Percentiles rank a stretch among this genome's conserved stretches.
phyloP scores from a whole-genome alignment of 2,329 filamentous ascomycete species.

The Calonectria hawksworthii region DNA sequence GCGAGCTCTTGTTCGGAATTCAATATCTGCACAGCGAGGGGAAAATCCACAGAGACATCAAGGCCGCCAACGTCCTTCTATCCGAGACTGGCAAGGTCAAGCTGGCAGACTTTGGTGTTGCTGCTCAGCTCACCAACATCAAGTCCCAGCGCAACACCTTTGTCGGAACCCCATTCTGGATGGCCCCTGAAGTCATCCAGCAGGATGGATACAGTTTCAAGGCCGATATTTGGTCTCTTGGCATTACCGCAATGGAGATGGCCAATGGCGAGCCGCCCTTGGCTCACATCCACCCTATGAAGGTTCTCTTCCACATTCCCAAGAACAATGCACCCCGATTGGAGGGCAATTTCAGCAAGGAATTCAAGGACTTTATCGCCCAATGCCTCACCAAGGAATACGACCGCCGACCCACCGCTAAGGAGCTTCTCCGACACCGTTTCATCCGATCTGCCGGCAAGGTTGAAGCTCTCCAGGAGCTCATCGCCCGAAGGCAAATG shows the following conservation, averaged over 20 bases:
- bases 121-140: conserved; percentile 96
- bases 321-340: conserved; percentile 88
- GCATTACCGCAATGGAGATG: conserved; percentile 92
- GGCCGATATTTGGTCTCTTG: conserved; percentile 93
- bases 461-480: conserved; percentile 87
- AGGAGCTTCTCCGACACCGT: conserved; percentile 87
- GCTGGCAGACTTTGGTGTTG: conserved; percentile 96
- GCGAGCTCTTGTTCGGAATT: conserved; percentile 88
- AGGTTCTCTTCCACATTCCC: conserved; percentile 91
- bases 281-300: conserved; percentile 90
- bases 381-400: conserved; percentile 94
- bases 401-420: conserved; percentile 85
- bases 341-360: conserved; percentile 87
- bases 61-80: conserved; percentile 96
- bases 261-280: conserved; percentile 91
- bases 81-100: conserved; percentile 93
- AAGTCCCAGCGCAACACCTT: conserved; percentile 98
- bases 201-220: conserved; percentile 88
- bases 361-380: conserved; percentile 94
- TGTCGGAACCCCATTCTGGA: conserved; percentile 97
- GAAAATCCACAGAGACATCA: conserved; percentile 97
- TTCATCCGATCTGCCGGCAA: conserved; percentile 92
- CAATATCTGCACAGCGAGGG: conserved; percentile 95
- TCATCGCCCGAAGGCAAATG: conserved; percentile 86
- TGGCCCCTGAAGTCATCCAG: conserved; percentile 95